Evolutionary conservation across 768 basidiomycete species (phyloP), one percentile per base, ranked within the genome.

Genomic region (Artomyces pyxidatus): DNA sequence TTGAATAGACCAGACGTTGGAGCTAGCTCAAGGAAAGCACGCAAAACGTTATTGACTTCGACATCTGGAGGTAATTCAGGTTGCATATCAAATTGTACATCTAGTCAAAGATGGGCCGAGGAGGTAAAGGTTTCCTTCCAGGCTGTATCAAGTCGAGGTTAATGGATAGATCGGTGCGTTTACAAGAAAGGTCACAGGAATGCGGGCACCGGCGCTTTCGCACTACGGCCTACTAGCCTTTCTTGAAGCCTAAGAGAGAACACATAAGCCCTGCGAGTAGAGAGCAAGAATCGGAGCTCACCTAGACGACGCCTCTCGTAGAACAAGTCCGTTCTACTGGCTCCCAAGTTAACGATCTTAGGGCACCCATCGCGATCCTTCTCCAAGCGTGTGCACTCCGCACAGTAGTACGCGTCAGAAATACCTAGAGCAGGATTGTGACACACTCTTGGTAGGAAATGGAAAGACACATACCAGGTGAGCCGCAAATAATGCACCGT

Each of bases 331-430:
- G 91, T 95, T 60, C 91, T 75, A 61, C 88, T 88, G 8, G 92
- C 92, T 50, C 93, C 93, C n/a, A 96, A 74, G 63, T 96, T 95
- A 53, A 95, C 91, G 59, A 95, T 92, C 78, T 97, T 98, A 7
- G 93, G 93, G 71, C 96, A 99, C 1, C 96, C 96, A 66, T 99
- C 96, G 29, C 96, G 74, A 59, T 97, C 94, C 63, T 98, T 98
- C 65, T 99, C 96, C 43, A 98, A 71, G 43, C 94, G 74, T n/a
- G 88, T 92, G 61, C 91, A 97, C 69, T 95, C 93, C 1, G 95
- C 94, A 55, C 96, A 99, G 61, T 99, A 99, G 67, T 98, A 98
- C 3, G 96, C 96, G 64, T 99, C 96, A 22, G 94, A 97, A 44
- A 99, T 96, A 61, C 95, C 95, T 95, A 47, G 19, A 39, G 28